phyloP scores from a whole-genome alignment of 805 yeast species.

The Priceomyces castillae region DNA sequence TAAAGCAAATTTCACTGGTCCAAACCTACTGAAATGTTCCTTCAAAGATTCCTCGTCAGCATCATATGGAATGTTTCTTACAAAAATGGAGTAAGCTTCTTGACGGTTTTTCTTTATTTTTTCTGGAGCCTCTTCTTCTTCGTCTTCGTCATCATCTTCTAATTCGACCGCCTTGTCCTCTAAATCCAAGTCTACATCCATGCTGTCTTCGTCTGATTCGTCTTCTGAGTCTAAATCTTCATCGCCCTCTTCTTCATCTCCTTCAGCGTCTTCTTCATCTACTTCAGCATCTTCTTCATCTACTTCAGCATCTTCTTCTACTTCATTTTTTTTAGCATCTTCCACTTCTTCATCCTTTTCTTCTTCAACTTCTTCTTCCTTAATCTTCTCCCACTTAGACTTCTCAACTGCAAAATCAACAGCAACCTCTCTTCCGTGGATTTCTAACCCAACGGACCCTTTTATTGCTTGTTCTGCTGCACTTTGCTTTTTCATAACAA shows the following conservation, averaged over 20 bases:
- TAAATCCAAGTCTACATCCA: slow-evolving; percentile 33
- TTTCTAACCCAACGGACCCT: slow-evolving; percentile 68
- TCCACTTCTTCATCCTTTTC: slow-evolving; percentile 40
- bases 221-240: slow-evolving; percentile 28
- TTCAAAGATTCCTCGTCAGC: slow-evolving; percentile 76
- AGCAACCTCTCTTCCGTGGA: slow-evolving; percentile 87
- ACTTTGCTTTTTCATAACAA: slow-evolving; percentile 76
- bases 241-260: slow-evolving; percentile 27
- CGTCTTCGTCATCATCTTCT: slow-evolving; percentile 30
- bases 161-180: slow-evolving; percentile 32
- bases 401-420: slow-evolving; percentile 93
- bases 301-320: slow-evolving; percentile 35
- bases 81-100: slow-evolving; percentile 73
- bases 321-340: slow-evolving; percentile 39
- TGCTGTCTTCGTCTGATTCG: slow-evolving; percentile 30
- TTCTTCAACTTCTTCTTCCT: slow-evolving; percentile 38
- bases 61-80: slow-evolving; percentile 92
- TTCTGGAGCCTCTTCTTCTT: slow-evolving; percentile 26
- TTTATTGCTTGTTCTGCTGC: slow-evolving; percentile 82
- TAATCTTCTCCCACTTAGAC: slow-evolving; percentile 68
- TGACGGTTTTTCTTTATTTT: slow-evolving; percentile 52
- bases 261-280: slow-evolving; percentile 36
- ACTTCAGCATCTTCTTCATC: slow-evolving; percentile 31
- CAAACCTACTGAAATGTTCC: slow-evolving; percentile 80
- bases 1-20: slow-evolving; percentile 85